These are phyloP conservation scores for Kalaharituber pfeilii DNA, from an alignment of 2,329 filamentous ascomycete genomes.

Conservation along the genomic window DNA sequence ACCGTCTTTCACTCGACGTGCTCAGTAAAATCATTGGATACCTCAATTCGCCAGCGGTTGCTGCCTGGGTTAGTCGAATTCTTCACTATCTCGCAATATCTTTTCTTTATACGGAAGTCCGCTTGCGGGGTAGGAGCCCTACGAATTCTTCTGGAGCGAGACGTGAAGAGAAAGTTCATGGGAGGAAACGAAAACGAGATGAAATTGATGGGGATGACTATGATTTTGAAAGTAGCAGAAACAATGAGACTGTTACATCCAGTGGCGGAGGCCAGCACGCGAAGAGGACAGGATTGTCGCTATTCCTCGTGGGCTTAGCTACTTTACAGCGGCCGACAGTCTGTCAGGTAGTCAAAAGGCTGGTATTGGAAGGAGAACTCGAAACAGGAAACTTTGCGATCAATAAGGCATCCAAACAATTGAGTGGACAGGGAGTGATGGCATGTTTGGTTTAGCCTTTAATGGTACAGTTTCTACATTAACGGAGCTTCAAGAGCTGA, in stretches of 20 bases:
- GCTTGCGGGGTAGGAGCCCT: background rate
- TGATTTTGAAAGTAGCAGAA: background rate
- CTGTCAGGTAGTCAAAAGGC: slow-evolving; percentile 10
- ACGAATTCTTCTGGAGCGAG: background rate
- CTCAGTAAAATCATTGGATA: background rate
- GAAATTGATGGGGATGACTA: background rate
- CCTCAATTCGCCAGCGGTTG: slow-evolving; percentile 12
- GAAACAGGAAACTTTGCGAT: background rate
- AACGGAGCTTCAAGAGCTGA: slow-evolving; percentile 8
- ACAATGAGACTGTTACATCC: background rate
- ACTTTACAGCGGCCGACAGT: slow-evolving; percentile 12
- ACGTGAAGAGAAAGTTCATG: background rate
- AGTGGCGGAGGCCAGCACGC: background rate
- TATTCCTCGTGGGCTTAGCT: slow-evolving; percentile 8
- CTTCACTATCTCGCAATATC: slow-evolving; percentile 13
- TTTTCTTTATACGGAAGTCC: slow-evolving; percentile 10
- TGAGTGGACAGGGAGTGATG: slow-evolving; percentile 5
- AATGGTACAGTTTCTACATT: slow-evolving; percentile 9
- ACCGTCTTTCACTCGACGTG: background rate
- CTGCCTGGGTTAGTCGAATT: slow-evolving; percentile 12
- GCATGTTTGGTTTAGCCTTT: slow-evolving; percentile 12
- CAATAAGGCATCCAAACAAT: background rate
- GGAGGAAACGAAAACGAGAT: background rate
- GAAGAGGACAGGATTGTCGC: background rate
- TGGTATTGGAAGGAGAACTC: slow-evolving; percentile 5